Evolutionary conservation across 1,284 basidiomycete species (phyloP), one percentile per base, ranked within the genome.

Genomic region (Wolfiporia cocos): DNA sequence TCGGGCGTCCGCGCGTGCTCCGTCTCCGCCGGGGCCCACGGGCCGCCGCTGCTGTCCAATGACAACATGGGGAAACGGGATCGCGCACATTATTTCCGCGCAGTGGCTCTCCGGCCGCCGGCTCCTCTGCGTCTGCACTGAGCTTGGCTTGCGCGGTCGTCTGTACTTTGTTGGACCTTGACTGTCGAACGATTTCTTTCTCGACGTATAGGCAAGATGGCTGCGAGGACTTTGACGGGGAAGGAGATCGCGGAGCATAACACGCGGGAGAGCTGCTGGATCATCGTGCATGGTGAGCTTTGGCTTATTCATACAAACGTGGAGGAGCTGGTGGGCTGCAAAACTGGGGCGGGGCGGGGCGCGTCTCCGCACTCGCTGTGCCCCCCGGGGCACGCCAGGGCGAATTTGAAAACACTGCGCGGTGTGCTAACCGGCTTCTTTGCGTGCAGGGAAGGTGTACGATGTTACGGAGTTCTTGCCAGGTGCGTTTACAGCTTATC

Each of bases 391-490:
- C n/a, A n/a, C n/a, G n/a, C n/a, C n/a, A n/a, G n/a, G n/a, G n/a
- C n/a, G n/a, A n/a, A n/a, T n/a, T n/a, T n/a, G n/a, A n/a, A n/a
- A n/a, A n/a, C n/a, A n/a, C n/a, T n/a, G 15, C 19, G 6, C 9
- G 24, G 26, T 12, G n/a, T 18, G 33, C 42, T 52, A 21, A 54
- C 31, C 9, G 33, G 18, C 5, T 12, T 21, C 4, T n/a, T 19
- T 15, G 32, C 22, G 15, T 35, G 30, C 39, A 78, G 78, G 76
- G 41, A 71, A 80, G 24, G 80, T 77, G 10, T 86, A 86, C 62
- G 86, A 88, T 55, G 81, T 86, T n/a, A 86, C 84, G 2, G 81
- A 86, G 28, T 86, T 86, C 58, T 63, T 86, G 21, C 74, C 78
- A 48, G 73, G 80, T 80, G 47, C 48, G 59, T 42, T 19, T 37